phyloP scores from a whole-genome alignment of 2,329 filamentous ascomycete genomes.

The Colletotrichum karsti region DNA sequence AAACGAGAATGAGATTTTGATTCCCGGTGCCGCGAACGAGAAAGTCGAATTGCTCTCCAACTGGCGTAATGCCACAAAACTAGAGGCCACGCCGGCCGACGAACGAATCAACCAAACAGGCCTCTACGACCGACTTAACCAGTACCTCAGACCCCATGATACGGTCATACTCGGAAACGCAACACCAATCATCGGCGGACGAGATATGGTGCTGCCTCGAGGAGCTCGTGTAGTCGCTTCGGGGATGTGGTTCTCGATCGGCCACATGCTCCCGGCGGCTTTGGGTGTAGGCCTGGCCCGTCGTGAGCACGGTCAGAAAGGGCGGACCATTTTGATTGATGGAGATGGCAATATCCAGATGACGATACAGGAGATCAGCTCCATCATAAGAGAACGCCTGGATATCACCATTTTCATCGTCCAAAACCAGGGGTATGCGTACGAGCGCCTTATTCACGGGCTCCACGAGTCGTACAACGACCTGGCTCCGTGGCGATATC shows the following conservation, averaged over 20 bases:
- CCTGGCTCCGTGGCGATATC: constrained; percentile 59
- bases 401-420: constrained; percentile 59
- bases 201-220: constrained; percentile 56
- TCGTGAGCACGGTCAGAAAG: background rate
- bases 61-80: background rate
- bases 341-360: constrained; percentile 73
- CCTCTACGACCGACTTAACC: background rate
- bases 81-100: background rate
- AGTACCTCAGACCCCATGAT: background rate
- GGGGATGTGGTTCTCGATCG: constrained; percentile 68
- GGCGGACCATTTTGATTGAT: constrained; percentile 62
- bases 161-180: constrained; percentile 47
- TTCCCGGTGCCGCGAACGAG: background rate
- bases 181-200: constrained; percentile 63
- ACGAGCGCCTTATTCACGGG: constrained; percentile 66
- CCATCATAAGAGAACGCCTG: constrained; percentile 64
- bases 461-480: constrained; percentile 64
- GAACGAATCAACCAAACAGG: background rate
- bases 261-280: constrained; percentile 66
- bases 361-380: constrained; percentile 72
- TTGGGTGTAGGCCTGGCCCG: constrained; percentile 63
- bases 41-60: background rate
- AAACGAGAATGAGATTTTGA: background rate
- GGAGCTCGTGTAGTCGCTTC: constrained; percentile 50
- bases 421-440: constrained; percentile 68